phyloP scores from a whole-genome alignment of 1,284 basidiomycete species.

The Stereum hirsutum region DNA sequence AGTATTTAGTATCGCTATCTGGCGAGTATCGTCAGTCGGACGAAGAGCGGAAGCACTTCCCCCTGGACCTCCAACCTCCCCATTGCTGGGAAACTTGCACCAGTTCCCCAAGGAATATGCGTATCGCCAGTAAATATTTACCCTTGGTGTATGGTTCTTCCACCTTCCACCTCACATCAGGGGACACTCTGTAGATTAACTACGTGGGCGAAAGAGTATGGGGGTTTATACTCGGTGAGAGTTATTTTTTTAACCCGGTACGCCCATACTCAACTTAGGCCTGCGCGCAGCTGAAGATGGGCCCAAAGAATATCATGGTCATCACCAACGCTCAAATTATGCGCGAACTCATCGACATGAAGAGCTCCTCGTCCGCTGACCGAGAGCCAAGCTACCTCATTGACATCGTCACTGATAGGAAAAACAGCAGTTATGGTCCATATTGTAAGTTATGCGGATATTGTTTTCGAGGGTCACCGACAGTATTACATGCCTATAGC shows the following conservation, averaged over 20 bases:
- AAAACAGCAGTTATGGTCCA: not conserved
- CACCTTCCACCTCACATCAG: no score
- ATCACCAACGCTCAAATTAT: not conserved
- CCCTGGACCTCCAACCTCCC: conserved; percentile 23
- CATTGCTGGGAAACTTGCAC: conserved; percentile 21
- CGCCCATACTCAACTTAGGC: not conserved
- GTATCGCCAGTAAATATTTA: conserved; percentile 1
- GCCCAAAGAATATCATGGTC: not conserved
- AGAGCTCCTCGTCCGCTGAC: not conserved
- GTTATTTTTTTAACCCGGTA: conserved; percentile 1
- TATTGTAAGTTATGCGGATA: not conserved
- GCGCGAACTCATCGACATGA: not conserved
- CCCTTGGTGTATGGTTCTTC: not conserved
- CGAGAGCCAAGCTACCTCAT: not conserved
- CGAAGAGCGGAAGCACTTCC: conserved; percentile 9
- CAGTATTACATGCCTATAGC: not conserved
- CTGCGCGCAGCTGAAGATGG: not conserved
- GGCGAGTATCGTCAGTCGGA: not conserved
- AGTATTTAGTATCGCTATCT: no score
- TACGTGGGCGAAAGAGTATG: conserved; percentile 14
- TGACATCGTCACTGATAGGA: not conserved
- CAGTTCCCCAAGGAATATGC: conserved; percentile 14
- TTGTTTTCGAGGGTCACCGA: not conserved
- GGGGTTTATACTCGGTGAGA: conserved; percentile 15
- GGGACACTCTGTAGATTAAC: conserved; percentile 14